Base-by-base conservation (phyloP, 331 rosid genomes). In the Quercus lobata region DNA sequence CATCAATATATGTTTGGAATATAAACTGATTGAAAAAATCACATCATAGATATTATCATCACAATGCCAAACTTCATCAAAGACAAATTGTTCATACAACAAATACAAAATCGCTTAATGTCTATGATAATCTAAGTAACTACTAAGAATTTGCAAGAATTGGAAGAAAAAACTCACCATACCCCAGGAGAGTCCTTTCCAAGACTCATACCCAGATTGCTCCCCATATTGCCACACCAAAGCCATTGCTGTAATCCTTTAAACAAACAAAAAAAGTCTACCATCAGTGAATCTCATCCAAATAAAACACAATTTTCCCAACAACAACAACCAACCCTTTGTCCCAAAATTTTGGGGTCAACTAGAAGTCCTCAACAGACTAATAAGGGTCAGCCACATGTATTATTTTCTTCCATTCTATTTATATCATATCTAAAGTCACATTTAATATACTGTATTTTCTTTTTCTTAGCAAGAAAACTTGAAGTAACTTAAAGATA, bases 121-220 rank as follows among this genome's bases (percentile, higher is more conserved):
- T 34, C 11, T 1, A 34, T 68, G 53, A 34, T 9, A 19, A 34
- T 21, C 2, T 15, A 68, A 32, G 25, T 35, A 16, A 62, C 63
- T 19, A 11, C 46, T 10, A 6, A 55, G 11, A 63, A 9, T 46
- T 75, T 18, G 32, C 4, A 73, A 60, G 37, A 69, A 3, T 65
- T 3, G 65, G 22, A 44, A 37, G 63, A 78, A 75, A 76, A 76
- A 77, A 83, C 92, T 80, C 68, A 94, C 99, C 99, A 93, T 95
- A 12, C 93, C 99, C 99, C 98, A 96, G 61, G 99, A 86, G 44
- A 96, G 98, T 24, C 99, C 98, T 80, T 96, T 96, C 99, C 99
- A 91, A 32, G 98, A 81, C 68, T 92, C 77, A 85, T 83, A 79
- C 7, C 91, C 93, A 6, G 99, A 81, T 86, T 87, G 90, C 24